phyloP scores from a whole-genome alignment of 345 rosid species.

The Mallotus nudiflorus region DNA sequence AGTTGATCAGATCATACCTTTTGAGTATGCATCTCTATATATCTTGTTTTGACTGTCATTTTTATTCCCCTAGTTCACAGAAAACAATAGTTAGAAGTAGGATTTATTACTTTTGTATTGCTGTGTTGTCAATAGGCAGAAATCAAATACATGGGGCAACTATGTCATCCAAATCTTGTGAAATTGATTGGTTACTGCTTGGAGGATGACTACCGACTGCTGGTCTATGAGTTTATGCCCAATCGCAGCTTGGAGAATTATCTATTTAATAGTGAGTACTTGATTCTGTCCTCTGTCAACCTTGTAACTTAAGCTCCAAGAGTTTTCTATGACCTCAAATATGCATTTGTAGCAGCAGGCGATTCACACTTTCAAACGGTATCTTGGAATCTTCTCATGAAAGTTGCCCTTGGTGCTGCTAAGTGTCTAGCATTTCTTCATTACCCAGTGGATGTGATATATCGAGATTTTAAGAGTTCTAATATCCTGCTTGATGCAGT shows the following conservation, averaged over 20 bases:
- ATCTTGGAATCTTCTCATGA: conserved; percentile 26
- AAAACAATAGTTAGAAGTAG: too few relatives aligned
- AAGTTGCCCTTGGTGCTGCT: conserved; percentile 33
- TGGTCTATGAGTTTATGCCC: conserved; percentile 34
- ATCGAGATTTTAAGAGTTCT: conserved; percentile 30
- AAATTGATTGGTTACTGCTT: conserved; percentile 32
- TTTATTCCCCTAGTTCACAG: too few relatives aligned
- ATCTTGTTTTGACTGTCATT: too few relatives aligned
- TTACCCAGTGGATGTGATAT: conserved; percentile 24
- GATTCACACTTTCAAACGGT: conserved; percentile 29
- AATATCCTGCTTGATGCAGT: conserved; percentile 32
- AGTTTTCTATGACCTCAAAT: neutral
- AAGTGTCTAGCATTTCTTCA: conserved; percentile 33
- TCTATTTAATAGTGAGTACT: conserved; percentile 24
- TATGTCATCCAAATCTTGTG: conserved; percentile 22
- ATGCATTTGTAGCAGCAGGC: conserved; percentile 10
- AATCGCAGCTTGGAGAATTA: conserved; percentile 29
- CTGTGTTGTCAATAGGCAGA: conserved; percentile 14
- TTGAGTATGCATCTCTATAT: too few relatives aligned
- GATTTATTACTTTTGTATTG: too few relatives aligned
- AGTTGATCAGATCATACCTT: too few relatives aligned
- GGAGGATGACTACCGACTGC: conserved; percentile 26
- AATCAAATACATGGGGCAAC: conserved; percentile 29
- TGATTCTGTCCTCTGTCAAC: neutral
- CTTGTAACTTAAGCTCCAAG: neutral